These are phyloP conservation scores for Hypoxylon sp. DNA, from an alignment of 2,329 filamentous ascomycete genomes.

Conservation along the genomic window DNA sequence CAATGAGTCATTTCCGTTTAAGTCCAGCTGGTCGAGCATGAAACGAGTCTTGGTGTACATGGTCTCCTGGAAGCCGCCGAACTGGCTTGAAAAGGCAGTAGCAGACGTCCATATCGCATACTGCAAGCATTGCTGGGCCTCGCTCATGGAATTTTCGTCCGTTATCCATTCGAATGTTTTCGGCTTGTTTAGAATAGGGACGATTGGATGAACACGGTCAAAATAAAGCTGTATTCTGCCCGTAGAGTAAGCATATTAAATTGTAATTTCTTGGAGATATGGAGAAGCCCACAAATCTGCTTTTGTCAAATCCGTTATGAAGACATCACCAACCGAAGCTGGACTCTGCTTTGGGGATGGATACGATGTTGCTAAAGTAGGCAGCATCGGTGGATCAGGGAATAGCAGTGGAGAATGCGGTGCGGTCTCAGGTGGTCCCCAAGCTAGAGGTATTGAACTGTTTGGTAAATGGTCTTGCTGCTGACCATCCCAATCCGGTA, in stretches of 20 bases:
- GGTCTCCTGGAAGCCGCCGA: slow-evolving; percentile 35
- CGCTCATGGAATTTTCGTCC: slow-evolving; percentile 25
- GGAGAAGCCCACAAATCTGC: slow-evolving; percentile 33
- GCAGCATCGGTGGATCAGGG: slow-evolving; percentile 31
- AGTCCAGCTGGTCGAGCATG: slow-evolving; percentile 41
- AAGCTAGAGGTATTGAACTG: slow-evolving; percentile 30
- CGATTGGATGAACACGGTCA: slow-evolving; percentile 42
- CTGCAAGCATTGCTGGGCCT: slow-evolving; percentile 37
- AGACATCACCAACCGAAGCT: slow-evolving; percentile 30
- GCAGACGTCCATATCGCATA: slow-evolving; percentile 42
- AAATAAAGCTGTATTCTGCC: slow-evolving; percentile 42
- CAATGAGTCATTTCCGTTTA: slow-evolving; percentile 31
- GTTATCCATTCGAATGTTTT: slow-evolving; percentile 41
- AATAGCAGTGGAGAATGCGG: slow-evolving; percentile 41
- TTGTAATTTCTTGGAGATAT: too few relatives aligned
- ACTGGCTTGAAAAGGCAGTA: slow-evolving; percentile 42
- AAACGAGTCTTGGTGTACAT: slow-evolving; percentile 41
- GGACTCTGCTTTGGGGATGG: slow-evolving; percentile 43
- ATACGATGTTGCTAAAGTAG: slow-evolving; percentile 34
- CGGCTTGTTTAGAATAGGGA: slow-evolving; percentile 37
- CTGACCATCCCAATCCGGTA: slow-evolving; percentile 38
- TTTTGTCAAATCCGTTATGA: slow-evolving; percentile 36
- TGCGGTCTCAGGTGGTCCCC: slow-evolving; percentile 31
- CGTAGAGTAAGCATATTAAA: slow-evolving; percentile 27
- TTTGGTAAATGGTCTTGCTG: slow-evolving; percentile 32